phyloP scores from a whole-genome alignment of 176 grass and related monocot species.

The Saccharum officinarum region DNA sequence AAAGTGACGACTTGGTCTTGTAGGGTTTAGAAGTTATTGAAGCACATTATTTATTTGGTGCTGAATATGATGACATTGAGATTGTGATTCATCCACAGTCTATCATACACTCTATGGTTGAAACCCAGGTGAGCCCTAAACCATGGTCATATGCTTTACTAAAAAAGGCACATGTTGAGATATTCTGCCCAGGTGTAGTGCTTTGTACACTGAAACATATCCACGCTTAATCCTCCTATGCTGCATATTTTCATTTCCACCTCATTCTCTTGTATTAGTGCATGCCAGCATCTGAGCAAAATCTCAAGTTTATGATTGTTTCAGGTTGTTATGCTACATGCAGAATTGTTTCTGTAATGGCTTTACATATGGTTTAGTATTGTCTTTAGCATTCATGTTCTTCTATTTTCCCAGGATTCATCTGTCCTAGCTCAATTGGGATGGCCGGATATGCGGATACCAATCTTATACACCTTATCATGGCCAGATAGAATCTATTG shows the following conservation, averaged over 20 bases:
- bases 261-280: conserved; percentile 5
- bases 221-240: not conserved
- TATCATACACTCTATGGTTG: conserved; percentile 98
- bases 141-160: not conserved
- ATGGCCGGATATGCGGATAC: conserved; percentile 95
- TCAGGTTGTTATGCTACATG: not conserved
- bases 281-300: conserved; percentile 7
- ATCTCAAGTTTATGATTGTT: conserved; percentile 12
- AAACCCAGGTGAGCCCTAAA: conserved; percentile 74
- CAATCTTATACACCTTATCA: conserved; percentile 94
- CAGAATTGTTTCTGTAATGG: not conserved
- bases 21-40: conserved; percentile 99
- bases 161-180: not conserved
- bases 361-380: conserved; percentile 18
- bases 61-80: conserved; percentile 89
- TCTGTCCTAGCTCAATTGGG: conserved; percentile 92
- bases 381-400: conserved; percentile 10
- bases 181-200: conserved; percentile 1
- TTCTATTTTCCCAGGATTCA: conserved; percentile 68
- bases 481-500: conserved; percentile 97
- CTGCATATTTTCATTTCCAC: not conserved
- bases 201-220: not conserved
- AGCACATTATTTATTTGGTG: conserved; percentile 97
- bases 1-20: conserved; percentile 19
- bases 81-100: conserved; percentile 99